These are phyloP conservation scores for Diaporthe ilicicola DNA, from an alignment of 2,329 filamentous ascomycete genomes.

Conservation along the genomic window DNA sequence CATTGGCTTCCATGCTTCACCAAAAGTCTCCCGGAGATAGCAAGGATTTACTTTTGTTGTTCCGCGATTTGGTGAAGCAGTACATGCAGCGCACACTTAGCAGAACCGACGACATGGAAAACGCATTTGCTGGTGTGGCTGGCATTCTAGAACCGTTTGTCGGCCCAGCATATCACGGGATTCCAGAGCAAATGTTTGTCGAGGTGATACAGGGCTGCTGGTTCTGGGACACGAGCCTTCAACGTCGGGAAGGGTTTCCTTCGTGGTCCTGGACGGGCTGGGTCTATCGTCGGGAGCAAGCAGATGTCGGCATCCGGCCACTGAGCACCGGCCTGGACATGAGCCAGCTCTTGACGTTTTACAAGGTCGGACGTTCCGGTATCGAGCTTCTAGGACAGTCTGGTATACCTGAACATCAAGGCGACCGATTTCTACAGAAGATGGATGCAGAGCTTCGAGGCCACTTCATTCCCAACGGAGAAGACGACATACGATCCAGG, in stretches of 20 bases:
- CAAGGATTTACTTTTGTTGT: neutral
- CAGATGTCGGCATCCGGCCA: neutral
- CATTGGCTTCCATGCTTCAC: neutral
- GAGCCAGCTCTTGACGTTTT: neutral
- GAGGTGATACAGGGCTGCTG: conserved; percentile 20
- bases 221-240: conserved; percentile 18
- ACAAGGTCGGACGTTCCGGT: neutral
- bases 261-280: conserved; percentile 27
- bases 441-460: neutral
- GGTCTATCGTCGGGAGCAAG: conserved; percentile 20
- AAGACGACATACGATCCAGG: neutral
- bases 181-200: conserved; percentile 4
- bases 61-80: conserved; percentile 6
- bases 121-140: conserved; percentile 18
- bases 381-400: neutral
- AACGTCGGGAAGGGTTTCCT: conserved; percentile 2
- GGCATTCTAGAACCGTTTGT: neutral
- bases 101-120: conserved; percentile 21
- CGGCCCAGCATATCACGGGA: conserved; percentile 1
- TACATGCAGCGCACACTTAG: conserved; percentile 20
- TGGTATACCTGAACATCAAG: neutral
- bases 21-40: neutral
- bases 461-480: neutral
- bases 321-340: neutral
- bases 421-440: neutral